Evolutionary conservation across 257 asterid species (phyloP).

Genomic region (Lavandula angustifolia): DNA sequence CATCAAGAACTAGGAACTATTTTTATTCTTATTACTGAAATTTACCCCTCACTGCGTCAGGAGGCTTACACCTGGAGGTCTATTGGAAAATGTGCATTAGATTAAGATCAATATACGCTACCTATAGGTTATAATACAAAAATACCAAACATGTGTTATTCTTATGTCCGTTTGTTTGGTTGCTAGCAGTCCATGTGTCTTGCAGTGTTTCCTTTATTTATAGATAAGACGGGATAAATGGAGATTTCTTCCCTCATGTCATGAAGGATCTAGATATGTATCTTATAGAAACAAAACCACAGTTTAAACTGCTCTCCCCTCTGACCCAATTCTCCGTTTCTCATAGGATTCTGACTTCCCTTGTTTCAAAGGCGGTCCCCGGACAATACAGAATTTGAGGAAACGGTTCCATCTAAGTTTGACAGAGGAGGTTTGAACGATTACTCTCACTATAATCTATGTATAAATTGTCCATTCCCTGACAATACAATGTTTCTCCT

Average conservation of each 20-base stretch:
- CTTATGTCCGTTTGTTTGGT: too few species aligned
- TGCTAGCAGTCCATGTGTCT: too few species aligned
- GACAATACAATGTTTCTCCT: conserved; percentile 20
- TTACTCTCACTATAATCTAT: conserved; percentile 25
- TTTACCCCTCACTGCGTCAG: too few species aligned
- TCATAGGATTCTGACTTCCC: conserved; percentile 96
- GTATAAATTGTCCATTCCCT: conserved; percentile 15
- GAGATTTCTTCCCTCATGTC: conserved; percentile 22
- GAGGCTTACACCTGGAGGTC: too few species aligned
- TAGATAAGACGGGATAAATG: background rate
- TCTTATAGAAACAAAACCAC: conserved; percentile 2
- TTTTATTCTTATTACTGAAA: too few species aligned
- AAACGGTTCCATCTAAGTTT: conserved; percentile 95
- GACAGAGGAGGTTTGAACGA: conserved; percentile 87
- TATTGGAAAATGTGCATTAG: too few species aligned
- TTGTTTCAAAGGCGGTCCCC: conserved; percentile 95
- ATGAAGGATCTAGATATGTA: background rate
- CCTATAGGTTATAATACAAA: too few species aligned
- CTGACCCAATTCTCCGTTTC: conserved; percentile 26
- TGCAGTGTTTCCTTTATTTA: too few species aligned
- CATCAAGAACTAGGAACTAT: too few species aligned
- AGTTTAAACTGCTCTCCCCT: background rate
- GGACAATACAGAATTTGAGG: conserved; percentile 96
- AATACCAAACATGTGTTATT: too few species aligned
- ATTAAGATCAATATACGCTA: too few species aligned